phyloP scores from a whole-genome alignment of 2,329 filamentous ascomycete species.

The Penicillium expansum region DNA sequence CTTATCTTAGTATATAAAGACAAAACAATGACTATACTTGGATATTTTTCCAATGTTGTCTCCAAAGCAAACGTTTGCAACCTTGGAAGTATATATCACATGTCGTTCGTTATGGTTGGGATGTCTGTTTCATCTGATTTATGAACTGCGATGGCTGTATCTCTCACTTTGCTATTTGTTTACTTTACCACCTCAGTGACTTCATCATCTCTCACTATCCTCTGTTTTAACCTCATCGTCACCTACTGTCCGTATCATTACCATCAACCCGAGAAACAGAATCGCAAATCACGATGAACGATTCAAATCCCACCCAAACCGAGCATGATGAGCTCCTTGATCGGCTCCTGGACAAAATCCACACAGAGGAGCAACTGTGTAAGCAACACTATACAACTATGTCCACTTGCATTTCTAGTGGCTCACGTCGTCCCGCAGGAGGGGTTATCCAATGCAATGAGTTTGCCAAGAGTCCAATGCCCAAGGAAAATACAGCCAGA shows the following conservation, averaged over 20 bases:
- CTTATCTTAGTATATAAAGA: too few species aligned
- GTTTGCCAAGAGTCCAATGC: background rate
- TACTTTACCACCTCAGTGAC: background rate
- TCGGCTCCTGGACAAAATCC: background rate
- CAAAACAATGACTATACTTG: too few species aligned
- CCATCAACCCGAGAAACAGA: background rate
- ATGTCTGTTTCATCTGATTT: background rate
- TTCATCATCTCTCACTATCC: background rate
- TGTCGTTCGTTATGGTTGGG: background rate
- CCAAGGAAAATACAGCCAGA: background rate
- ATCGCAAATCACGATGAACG: background rate
- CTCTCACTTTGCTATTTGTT: background rate
- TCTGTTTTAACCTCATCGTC: background rate
- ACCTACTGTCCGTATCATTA: background rate
- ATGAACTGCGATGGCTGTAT: background rate
- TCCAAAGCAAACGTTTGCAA: background rate
- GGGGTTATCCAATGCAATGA: background rate
- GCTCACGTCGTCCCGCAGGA: background rate
- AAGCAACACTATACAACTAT: background rate
- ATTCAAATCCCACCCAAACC: background rate
- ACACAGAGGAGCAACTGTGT: background rate
- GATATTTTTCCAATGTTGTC: too few species aligned
- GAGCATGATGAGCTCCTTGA: background rate
- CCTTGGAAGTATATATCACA: background rate
- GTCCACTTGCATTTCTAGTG: background rate